These are phyloP conservation scores for Trichoderma asperellum DNA, from an alignment of 2,329 filamentous ascomycete species.

Conservation along the genomic window DNA sequence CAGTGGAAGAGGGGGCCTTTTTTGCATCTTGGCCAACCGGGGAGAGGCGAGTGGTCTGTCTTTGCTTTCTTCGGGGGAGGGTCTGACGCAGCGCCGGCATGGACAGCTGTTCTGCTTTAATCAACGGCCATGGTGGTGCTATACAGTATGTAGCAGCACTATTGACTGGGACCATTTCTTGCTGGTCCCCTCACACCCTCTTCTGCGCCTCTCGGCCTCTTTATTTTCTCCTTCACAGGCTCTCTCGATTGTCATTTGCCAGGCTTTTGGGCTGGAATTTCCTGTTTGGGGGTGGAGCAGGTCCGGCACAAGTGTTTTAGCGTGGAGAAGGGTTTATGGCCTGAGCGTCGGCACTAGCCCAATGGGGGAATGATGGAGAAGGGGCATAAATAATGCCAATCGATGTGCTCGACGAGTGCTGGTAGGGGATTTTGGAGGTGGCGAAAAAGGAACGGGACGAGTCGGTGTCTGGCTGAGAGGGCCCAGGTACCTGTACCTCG, in stretches of 20 bases:
- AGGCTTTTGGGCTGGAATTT: constrained; percentile 29
- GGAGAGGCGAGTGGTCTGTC: constrained; percentile 6
- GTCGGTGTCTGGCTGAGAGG: background rate
- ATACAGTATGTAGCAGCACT: background rate
- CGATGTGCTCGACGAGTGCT: background rate
- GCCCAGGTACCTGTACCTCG: background rate
- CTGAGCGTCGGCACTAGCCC: constrained; percentile 12
- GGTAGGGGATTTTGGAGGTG: background rate
- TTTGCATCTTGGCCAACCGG: constrained; percentile 10
- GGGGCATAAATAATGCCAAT: background rate
- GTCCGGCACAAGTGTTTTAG: constrained; percentile 25
- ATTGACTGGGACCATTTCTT: background rate
- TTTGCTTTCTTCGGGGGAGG: background rate
- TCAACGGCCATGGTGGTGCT: background rate
- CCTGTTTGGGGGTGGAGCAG: constrained; percentile 28
- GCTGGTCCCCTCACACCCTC: background rate
- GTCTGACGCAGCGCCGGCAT: constrained; percentile 22
- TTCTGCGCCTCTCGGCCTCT: background rate
- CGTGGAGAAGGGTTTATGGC: constrained; percentile 7
- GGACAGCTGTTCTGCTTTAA: background rate
- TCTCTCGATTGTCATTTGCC: constrained; percentile 2
- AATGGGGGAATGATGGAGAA: constrained; percentile 25
- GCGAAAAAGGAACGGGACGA: constrained; percentile 26
- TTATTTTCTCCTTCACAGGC: background rate
- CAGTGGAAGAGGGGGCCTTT: background rate